Percentiles rank a stretch among this genome's conserved stretches.
Conservation (phyloP, 1,139 yeast species). For the Zygosaccharomyces pseudobailii region DNA sequence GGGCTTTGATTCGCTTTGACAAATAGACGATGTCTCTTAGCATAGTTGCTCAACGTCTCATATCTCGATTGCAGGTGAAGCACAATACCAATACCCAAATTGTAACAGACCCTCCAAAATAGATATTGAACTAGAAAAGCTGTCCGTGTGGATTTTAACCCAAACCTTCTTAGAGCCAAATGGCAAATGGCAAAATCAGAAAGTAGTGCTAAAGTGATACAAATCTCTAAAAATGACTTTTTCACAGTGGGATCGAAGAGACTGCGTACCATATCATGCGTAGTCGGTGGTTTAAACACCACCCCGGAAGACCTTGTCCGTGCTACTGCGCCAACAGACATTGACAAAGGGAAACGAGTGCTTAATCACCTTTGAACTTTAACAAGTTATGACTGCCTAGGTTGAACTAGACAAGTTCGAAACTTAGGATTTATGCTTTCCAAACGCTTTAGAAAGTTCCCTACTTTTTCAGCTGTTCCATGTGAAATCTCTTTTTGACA, state of each 20-base stretch:
- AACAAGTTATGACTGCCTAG: conserved; percentile 1
- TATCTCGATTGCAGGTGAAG: conserved; percentile 64
- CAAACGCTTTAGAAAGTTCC: background rate
- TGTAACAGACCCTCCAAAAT: conserved; percentile 76
- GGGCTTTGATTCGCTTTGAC: conserved; percentile 32
- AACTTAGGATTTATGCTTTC: background rate
- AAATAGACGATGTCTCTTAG: conserved; percentile 48
- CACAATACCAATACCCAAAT: conserved; percentile 73
- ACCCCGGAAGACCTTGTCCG: conserved; percentile 29
- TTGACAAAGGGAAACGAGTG: background rate
- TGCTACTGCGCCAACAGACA: conserved; percentile 14
- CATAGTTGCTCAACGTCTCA: conserved; percentile 52
- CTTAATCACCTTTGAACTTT: background rate
- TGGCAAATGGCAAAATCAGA: conserved; percentile 51
- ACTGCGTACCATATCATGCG: conserved; percentile 83
- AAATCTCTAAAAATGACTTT: conserved; percentile 62
- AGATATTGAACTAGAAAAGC: conserved; percentile 47
- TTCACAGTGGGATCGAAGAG: conserved; percentile 70
- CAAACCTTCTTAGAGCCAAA: conserved; percentile 30
- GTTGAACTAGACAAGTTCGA: conserved; percentile 7
- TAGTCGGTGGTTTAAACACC: conserved; percentile 65
- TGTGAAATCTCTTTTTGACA: background rate
- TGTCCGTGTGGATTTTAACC: conserved; percentile 17
- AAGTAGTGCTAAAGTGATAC: conserved; percentile 50
- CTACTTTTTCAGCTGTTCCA: background rate